phyloP scores from a whole-genome alignment of 192 early-diverging fungal genomes.

The Gigaspora rosea region DNA sequence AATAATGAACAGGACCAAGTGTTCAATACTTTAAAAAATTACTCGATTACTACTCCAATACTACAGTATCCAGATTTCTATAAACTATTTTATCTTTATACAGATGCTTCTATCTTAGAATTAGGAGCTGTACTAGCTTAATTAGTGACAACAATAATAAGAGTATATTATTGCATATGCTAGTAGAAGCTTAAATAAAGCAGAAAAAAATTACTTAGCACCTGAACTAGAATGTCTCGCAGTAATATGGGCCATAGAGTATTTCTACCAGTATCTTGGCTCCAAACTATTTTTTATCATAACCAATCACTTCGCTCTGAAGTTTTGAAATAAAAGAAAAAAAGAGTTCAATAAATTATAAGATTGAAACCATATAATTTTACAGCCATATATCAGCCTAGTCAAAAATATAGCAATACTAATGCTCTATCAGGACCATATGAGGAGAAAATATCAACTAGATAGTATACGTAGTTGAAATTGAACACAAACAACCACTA shows the following conservation, averaged over 20 bases:
- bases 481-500: too few species aligned
- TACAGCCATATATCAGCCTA: not conserved
- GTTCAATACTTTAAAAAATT: not conserved
- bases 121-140: not conserved
- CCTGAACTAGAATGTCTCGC: conserved; percentile 28
- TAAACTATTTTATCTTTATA: not conserved
- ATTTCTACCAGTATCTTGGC: not conserved
- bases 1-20: not conserved
- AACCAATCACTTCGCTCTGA: not conserved
- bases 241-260: not conserved
- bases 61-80: not conserved
- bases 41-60: not conserved
- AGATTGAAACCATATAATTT: not conserved
- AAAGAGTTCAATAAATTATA: not conserved
- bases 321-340: not conserved
- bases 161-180: not conserved
- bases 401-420: not conserved
- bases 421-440: not conserved
- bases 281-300: not conserved
- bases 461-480: too few species aligned
- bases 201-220: not conserved
- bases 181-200: not conserved
- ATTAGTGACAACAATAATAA: not conserved
- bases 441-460: too few species aligned
- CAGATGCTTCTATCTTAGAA: not conserved